Evolutionary conservation across 2,329 filamentous ascomycete species (phyloP).

Genomic region (Teratosphaeriaceae sp.): DNA sequence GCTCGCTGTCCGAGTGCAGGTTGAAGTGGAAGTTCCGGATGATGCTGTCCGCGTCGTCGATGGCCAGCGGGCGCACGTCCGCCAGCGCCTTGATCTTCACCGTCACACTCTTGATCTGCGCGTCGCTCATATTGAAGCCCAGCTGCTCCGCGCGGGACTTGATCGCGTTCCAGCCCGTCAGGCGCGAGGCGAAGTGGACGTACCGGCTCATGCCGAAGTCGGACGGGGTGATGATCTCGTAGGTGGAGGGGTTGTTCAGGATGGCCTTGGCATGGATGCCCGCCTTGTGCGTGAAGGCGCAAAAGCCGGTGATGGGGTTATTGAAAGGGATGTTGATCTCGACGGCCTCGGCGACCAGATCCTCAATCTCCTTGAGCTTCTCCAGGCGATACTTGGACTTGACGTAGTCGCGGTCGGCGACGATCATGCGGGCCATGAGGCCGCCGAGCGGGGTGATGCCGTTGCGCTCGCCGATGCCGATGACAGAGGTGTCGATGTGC

Average conservation of each 20-base stretch:
- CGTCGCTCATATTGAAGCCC: constrained; percentile 68
- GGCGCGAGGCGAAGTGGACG: constrained; percentile 73
- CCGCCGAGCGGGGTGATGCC: constrained; percentile 63
- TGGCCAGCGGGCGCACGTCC: constrained; percentile 74
- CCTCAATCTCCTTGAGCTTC: constrained; percentile 83
- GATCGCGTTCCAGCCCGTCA: constrained; percentile 94
- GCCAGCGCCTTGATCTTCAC: constrained; percentile 89
- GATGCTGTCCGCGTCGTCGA: constrained; percentile 85
- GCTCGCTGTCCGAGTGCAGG: constrained; percentile 52
- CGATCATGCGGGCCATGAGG: constrained; percentile 71
- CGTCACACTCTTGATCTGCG: constrained; percentile 69
- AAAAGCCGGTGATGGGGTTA: constrained; percentile 74
- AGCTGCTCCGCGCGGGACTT: constrained; percentile 84
- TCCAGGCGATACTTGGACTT: constrained; percentile 82
- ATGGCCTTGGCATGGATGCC: constrained; percentile 83
- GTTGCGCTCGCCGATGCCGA: constrained; percentile 84
- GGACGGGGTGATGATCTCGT: constrained; percentile 83
- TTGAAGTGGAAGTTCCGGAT: constrained; percentile 74
- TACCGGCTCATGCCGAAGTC: constrained; percentile 75
- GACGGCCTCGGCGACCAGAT: constrained; percentile 72
- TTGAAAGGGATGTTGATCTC: constrained; percentile 80
- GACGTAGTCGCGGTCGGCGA: constrained; percentile 76
- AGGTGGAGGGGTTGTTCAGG: constrained; percentile 76
- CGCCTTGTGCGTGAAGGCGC: constrained; percentile 72
- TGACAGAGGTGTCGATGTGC: constrained; percentile 73